Evolutionary conservation across 805 yeast genomes (phyloP).

Genomic region (Maudiozyma barnettii): DNA sequence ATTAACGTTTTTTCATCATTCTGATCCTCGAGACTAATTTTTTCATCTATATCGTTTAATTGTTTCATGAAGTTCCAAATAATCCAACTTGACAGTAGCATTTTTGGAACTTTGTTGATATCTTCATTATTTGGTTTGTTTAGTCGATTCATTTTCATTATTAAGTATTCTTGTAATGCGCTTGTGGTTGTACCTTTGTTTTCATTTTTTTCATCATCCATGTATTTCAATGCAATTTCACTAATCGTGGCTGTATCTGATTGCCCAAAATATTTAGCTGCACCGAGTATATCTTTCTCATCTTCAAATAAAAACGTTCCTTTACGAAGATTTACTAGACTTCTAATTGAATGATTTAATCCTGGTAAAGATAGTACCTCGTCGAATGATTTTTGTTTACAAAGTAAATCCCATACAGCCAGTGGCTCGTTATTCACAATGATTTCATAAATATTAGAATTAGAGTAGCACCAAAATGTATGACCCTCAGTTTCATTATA

Average conservation of each 20-base stretch:
- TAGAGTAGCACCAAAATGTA: conserved; percentile 70
- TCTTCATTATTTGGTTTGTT: conserved; percentile 15
- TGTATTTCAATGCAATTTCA: conserved; percentile 47
- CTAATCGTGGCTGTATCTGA: conserved; percentile 59
- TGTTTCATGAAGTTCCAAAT: conserved; percentile 30
- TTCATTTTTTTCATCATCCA: conserved; percentile 26
- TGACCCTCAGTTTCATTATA: conserved; percentile 28
- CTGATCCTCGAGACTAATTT: conserved; percentile 17
- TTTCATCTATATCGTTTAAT: conserved; percentile 29
- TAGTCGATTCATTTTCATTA: conserved; percentile 32
- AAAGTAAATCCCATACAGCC: conserved; percentile 62
- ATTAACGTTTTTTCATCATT: conserved; percentile 11
- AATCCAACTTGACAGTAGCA: conserved; percentile 30
- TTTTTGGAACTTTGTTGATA: conserved; percentile 15
- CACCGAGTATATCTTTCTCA: conserved; percentile 26
- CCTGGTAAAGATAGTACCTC: conserved; percentile 46
- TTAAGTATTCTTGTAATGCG: conserved; percentile 39
- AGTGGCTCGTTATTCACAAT: conserved; percentile 57
- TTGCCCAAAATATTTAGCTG: conserved; percentile 51
- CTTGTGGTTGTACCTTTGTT: conserved; percentile 19
- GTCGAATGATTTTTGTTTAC: conserved; percentile 47
- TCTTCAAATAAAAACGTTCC: conserved; percentile 40
- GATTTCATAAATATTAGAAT: conserved; percentile 56
- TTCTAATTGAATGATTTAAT: conserved; percentile 32
- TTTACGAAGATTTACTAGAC: conserved; percentile 42